These are phyloP conservation scores for Pinus tabuliformis DNA, from an alignment of 75 land plant species.

Conservation along the genomic window DNA sequence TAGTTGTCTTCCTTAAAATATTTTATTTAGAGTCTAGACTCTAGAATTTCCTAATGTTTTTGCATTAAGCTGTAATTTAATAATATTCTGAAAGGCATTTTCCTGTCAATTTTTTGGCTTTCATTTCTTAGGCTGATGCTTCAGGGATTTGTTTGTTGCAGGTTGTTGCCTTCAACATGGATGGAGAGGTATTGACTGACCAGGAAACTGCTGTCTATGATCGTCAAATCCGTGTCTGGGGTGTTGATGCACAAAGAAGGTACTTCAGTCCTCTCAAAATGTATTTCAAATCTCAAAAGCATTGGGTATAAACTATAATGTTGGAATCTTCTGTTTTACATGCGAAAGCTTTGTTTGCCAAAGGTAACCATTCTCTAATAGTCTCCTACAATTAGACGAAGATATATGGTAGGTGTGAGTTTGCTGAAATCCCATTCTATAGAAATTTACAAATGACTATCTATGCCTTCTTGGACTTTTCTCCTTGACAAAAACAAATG, in stretches of 20 bases:
- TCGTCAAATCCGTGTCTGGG: conserved; percentile 99
- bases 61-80: not conserved
- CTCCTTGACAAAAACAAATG: too few species aligned
- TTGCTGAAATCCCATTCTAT: not conserved
- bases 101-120: not conserved
- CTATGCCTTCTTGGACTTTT: too few species aligned
- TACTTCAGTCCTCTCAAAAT: conserved; percentile 15
- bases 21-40: not conserved
- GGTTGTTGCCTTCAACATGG: conserved; percentile 11
- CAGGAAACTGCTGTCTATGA: conserved; percentile 96
- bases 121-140: not conserved
- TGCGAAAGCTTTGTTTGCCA: not conserved
- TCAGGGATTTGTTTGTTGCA: not conserved
- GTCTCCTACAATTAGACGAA: not conserved
- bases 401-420: not conserved
- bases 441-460: not conserved
- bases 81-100: not conserved
- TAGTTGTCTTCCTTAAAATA: not conserved
- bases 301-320: not conserved
- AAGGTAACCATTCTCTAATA: not conserved
- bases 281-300: not conserved
- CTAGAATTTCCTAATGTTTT: not conserved
- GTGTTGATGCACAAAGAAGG: conserved; percentile 95
- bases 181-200: conserved; percentile 83
- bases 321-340: not conserved